Base-by-base conservation (phyloP, 2,329 filamentous ascomycete species). In the Plectosphaerella cucumerina region DNA sequence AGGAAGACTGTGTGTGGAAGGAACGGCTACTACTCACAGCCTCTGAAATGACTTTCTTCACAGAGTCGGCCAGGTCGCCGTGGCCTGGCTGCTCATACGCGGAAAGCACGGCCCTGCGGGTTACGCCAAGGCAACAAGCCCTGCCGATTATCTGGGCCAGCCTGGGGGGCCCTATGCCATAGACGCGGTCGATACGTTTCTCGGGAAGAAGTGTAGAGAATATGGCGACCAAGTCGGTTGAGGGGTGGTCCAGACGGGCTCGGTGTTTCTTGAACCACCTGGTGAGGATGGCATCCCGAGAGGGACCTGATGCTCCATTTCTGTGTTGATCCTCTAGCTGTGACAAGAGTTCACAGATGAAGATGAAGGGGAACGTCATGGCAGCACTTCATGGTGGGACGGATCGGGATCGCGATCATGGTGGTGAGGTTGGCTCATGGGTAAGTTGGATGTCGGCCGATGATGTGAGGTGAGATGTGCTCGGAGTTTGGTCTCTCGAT, bases 121-220 rank as follows among this genome's bases (percentile, higher is more conserved):
- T 81, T 3, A 72, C 69, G 1, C 86, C 84, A 21, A 96, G 75
- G 5, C 77, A 67, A n/a, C 93, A 73, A 18, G 53, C 80, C 31
- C 84, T 80, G 3, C 77, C 80, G 15, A 96, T 75, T n/a, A 89
- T 79, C 48, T 77, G 81, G 50, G 85, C 80, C 0, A 96, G 73
- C 0, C 72, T 75, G 9, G 70, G 63, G 6, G 81, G 72, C 60
- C 89, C 82, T 1, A 96, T 74, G 35, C 76, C 79, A 63, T 92
- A 96, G 2, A 93, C 87, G 23, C 90, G 81, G 62, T 96, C 90
- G 3, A 83, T 85, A 49, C 90, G 78, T 56, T 79, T 84, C 55
- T 91, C 85, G 0, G 91, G 90, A 0, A 95, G 78, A 1, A 97
- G 68, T 3, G 86, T 85, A 1, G 88, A 92, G 0, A 96, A 72